Conservation (phyloP, 108 stramenopile species). For the Epithemia pelagica region DNA sequence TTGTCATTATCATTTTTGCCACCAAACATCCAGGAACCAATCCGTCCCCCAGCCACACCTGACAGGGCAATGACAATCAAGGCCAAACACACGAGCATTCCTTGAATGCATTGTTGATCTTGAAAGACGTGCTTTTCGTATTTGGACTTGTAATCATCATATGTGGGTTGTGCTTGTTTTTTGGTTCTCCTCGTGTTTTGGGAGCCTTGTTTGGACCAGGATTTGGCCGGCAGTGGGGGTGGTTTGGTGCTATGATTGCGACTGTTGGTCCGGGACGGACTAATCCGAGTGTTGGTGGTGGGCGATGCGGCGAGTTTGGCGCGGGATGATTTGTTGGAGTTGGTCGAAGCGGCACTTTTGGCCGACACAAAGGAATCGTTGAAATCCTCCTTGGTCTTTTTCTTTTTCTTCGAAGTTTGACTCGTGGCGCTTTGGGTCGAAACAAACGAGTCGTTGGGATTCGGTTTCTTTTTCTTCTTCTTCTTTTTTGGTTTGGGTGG, state of each 20-base stretch:
- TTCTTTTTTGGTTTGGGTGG: neutral
- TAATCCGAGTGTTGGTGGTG: no score
- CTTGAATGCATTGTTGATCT: neutral
- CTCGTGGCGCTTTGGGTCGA: no score
- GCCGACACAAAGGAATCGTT: neutral
- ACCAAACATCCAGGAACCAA: neutral
- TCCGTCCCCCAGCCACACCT: neutral
- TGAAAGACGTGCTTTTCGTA: neutral
- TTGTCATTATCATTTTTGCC: neutral
- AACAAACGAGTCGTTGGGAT: neutral
- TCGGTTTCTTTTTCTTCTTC: neutral
- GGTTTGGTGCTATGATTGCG: neutral
- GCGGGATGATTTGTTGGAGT: neutral
- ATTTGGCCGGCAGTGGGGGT: no score
- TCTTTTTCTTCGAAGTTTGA: no score
- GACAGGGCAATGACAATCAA: neutral
- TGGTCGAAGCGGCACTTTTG: no score
- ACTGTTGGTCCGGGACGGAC: neutral
- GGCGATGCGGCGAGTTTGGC: neutral
- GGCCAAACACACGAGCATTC: neutral
- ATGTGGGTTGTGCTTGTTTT: neutral
- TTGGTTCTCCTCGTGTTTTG: no score
- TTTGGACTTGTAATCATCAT: neutral
- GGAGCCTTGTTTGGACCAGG: neutral
- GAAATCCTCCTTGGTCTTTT: neutral